These are phyloP conservation scores for Penstemon newberryi DNA, from an alignment of 257 asterid genomes.

Conservation along the genomic window DNA sequence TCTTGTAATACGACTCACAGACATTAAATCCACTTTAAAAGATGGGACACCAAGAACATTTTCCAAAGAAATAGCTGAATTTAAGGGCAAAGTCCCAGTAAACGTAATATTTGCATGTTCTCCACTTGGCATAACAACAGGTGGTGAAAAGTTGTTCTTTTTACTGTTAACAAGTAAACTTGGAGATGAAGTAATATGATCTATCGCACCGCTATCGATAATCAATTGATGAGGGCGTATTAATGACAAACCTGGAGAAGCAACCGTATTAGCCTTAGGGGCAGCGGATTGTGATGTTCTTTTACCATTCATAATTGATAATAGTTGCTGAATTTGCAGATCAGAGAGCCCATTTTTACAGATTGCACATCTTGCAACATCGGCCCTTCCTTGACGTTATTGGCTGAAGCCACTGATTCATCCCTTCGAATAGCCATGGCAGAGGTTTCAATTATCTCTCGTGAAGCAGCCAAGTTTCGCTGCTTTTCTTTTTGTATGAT, in stretches of 20 bases:
- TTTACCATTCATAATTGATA: slow-evolving; percentile 18
- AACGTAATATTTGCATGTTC: neutral
- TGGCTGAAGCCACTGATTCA: neutral
- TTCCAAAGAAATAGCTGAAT: neutral
- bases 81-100: neutral
- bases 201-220: neutral
- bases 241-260: neutral
- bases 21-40: slow-evolving; percentile 4
- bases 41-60: neutral
- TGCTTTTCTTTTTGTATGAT: too few relatives aligned
- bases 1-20: neutral
- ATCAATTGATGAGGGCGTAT: neutral
- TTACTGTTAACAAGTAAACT: too few relatives aligned
- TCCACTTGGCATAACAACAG: neutral
- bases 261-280: neutral
- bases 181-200: slow-evolving; percentile 3
- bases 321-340: neutral
- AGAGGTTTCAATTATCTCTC: too few relatives aligned
- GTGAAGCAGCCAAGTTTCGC: too few relatives aligned
- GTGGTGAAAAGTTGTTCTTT: neutral
- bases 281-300: neutral
- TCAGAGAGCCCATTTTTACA: slow-evolving; percentile 12
- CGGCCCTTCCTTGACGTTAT: neutral
- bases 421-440: too few relatives aligned
- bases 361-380: neutral